Conservation (phyloP, 495 filamentous ascomycete species). For the Aspergillus avenaceus region DNA sequence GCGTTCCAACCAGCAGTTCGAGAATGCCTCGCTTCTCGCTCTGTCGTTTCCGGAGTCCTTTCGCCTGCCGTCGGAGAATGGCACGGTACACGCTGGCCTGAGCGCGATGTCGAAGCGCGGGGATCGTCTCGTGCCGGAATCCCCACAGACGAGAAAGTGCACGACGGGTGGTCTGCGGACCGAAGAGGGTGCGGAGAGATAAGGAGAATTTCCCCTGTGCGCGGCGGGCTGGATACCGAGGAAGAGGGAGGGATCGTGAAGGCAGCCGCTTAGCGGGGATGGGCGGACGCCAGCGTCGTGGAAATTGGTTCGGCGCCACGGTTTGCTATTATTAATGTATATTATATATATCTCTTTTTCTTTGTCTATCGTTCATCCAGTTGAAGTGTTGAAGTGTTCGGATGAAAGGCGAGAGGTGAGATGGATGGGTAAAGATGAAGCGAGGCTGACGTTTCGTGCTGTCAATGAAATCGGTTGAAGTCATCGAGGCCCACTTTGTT, state of each 20-base stretch:
- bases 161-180: conserved; percentile 53
- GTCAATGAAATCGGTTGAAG: not conserved
- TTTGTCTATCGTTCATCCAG: too few relatives aligned
- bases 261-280: conserved; percentile 16
- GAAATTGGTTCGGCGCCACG: conserved; percentile 40
- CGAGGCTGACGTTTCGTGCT: not conserved
- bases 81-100: conserved; percentile 74
- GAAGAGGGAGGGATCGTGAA: conserved; percentile 16
- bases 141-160: conserved; percentile 58
- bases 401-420: too few relatives aligned
- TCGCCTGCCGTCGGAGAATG: conserved; percentile 60
- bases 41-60: conserved; percentile 34
- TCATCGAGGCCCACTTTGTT: not conserved
- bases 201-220: conserved; percentile 20
- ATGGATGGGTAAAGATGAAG: too few relatives aligned
- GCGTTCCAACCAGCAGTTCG: conserved; percentile 44
- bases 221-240: conserved; percentile 10
- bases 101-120: conserved; percentile 60
- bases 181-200: conserved; percentile 46
- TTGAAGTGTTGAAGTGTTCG: too few relatives aligned
- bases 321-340: conserved; percentile 8
- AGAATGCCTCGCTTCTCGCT: conserved; percentile 38
- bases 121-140: conserved; percentile 71
- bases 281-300: conserved; percentile 27
- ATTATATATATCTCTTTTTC: too few relatives aligned